These are phyloP conservation scores for Diaporthe ampelina DNA, from an alignment of 2,329 filamentous ascomycete species.

Conservation along the genomic window DNA sequence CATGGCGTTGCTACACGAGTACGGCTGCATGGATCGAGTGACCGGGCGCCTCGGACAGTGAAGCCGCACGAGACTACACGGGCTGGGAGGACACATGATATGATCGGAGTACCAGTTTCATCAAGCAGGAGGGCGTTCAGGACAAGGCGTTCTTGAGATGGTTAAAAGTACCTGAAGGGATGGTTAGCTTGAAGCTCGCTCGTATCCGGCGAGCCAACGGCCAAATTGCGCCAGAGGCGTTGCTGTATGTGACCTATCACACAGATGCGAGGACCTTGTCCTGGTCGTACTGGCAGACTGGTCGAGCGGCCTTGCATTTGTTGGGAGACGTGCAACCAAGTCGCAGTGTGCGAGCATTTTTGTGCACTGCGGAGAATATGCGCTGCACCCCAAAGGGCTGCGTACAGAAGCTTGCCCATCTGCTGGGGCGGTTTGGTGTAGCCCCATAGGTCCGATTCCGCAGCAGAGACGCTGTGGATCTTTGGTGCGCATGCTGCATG, in stretches of 20 bases:
- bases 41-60: not conserved
- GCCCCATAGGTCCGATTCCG: conserved; percentile 11
- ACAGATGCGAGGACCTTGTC: conserved; percentile 26
- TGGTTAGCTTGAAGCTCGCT: not conserved
- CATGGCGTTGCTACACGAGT: not conserved
- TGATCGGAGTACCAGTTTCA: not conserved
- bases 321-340: conserved; percentile 8
- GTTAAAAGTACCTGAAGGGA: conserved; percentile 1
- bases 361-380: conserved; percentile 27
- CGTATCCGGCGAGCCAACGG: not conserved
- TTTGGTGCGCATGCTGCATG: conserved; percentile 14
- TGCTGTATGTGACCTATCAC: not conserved
- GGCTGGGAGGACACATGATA: not conserved
- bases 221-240: not conserved
- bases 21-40: conserved; percentile 1
- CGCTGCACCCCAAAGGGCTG: conserved; percentile 7
- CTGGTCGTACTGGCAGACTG: not conserved
- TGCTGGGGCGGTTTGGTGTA: not conserved
- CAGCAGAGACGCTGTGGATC: conserved; percentile 18
- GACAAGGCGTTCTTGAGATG: conserved; percentile 26
- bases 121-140: conserved; percentile 26
- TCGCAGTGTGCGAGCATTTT: conserved; percentile 9
- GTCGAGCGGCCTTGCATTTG: not conserved
- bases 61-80: not conserved
- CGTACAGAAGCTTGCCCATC: not conserved